Evolutionary conservation across 331 rosid genomes (phyloP), one percentile per base, ranked within the genome.

Genomic region (Malus hybrid): DNA sequence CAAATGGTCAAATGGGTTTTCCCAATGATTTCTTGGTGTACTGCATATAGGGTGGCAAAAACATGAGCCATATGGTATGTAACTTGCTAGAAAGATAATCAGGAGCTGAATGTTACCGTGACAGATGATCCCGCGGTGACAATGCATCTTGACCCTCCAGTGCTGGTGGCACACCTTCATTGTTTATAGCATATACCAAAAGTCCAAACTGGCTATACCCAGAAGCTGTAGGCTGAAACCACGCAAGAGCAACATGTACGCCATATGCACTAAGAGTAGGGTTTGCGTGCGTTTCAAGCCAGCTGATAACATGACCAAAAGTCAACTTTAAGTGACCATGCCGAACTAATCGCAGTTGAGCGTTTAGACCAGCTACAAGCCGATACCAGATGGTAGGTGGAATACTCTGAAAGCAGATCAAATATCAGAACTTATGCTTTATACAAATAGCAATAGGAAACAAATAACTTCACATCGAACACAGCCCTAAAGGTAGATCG

Each of bases 331-430:
- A 80, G 83, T 87, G 93, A 76, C 98, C 99, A 48, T 81, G 84
- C 74, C 88, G 83, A 76, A 89, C 93, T 70, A 95, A 66, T 81
- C 96, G 97, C 27, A 95, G 78, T 79, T 92, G 99, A 77, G 99
- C 98, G 71, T 95, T 95, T 56, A 95, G 88, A 80, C 99, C 98
- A 73, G 99, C 96, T 77, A 92, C 98, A 73, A 95, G 88, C 56
- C 99, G 98, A 80, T 90, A 92, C 99, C 99, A 95, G 73, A 87
- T 88, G 56, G 99, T 95, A 52, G 99, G 89, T 55, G 98, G 97
- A 76, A 92, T 81, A 42, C 89, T 83, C 99, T 95, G 83, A 65
- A 76, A 52, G 69, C 34, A 55, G 72, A 36, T 52, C 77, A 85
- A 33, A 81, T 7, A 71, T 85, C 71, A 78, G 61, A 78, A 44